A percentile compares a stretch with the other conserved stretches of the same genome.
Conservation (phyloP, 257 asterid genomes). For the Penstemon eatonii region DNA sequence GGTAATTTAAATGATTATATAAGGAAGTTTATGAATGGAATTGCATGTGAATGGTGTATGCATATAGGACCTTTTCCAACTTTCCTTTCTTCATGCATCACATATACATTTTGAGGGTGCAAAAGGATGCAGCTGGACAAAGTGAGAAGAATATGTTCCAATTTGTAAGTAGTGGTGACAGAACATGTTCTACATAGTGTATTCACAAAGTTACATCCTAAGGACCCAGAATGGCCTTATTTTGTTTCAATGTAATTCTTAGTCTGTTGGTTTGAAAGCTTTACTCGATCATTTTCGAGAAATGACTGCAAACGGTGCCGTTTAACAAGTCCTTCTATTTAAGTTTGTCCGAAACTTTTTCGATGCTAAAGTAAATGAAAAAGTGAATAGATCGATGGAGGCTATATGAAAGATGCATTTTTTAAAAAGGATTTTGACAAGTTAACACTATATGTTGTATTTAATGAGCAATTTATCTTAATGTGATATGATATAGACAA, state of each 20-base stretch:
- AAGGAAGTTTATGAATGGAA: constrained; percentile 32
- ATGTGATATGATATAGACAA: too few species aligned
- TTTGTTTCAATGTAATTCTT: background rate
- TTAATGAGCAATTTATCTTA: too few species aligned
- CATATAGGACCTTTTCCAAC: constrained; percentile 37
- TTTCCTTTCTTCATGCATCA: constrained; percentile 2
- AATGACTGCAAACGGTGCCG: too few species aligned
- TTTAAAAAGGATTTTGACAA: too few species aligned
- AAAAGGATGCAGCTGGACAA: constrained; percentile 4
- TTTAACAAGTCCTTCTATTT: too few species aligned
- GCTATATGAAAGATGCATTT: too few species aligned
- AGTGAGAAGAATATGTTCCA: constrained; percentile 30
- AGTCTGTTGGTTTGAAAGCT: background rate
- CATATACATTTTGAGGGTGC: background rate
- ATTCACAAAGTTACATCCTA: background rate
- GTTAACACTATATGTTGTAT: too few species aligned
- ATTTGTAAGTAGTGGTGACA: constrained; percentile 15
- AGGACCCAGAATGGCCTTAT: background rate
- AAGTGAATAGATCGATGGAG: too few species aligned
- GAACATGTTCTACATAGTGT: constrained; percentile 27
- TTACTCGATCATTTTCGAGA: too few species aligned
- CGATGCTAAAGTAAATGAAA: too few species aligned
- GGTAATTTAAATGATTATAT: constrained; percentile 29
- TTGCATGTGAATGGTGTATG: constrained; percentile 46
- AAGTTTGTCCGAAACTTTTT: too few species aligned